Percentiles rank a stretch among this genome's conserved stretches.
phyloP scores from a whole-genome alignment of 495 filamentous ascomycete species.

The Penicillium malachiteum region DNA sequence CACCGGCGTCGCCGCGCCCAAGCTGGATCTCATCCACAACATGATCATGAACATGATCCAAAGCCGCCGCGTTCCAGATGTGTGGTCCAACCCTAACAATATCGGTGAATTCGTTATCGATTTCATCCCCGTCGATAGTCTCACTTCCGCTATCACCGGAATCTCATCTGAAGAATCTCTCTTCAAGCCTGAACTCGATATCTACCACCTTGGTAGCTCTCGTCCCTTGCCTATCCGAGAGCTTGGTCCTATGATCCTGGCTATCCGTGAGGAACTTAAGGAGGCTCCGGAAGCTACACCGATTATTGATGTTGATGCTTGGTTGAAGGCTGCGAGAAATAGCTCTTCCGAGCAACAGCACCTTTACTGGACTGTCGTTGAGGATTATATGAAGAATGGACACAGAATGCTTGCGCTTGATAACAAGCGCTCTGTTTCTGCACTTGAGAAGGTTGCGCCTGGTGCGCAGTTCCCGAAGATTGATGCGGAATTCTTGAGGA shows the following conservation, averaged over 20 bases:
- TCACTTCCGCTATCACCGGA: background rate
- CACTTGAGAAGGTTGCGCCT: background rate
- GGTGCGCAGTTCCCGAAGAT: background rate
- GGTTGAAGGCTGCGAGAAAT: background rate
- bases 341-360: background rate
- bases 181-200: background rate
- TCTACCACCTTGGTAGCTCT: background rate
- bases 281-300: background rate
- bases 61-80: background rate
- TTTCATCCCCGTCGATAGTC: background rate
- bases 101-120: background rate
- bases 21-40: background rate
- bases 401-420: background rate
- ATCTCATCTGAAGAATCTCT: background rate
- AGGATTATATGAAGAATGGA: background rate
- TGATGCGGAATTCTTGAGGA: background rate
- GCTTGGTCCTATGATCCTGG: background rate
- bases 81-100: background rate
- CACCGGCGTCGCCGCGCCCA: background rate
- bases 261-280: background rate
- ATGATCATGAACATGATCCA: background rate
- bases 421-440: background rate
- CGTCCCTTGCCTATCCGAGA: background rate
- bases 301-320: background rate
- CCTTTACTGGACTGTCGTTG: background rate